A percentile compares a stretch with the other conserved stretches of the same genome.
These are phyloP conservation scores for Chimonanthus praecox DNA, from an alignment of 164 flowering plant species.

Conservation along the genomic window DNA sequence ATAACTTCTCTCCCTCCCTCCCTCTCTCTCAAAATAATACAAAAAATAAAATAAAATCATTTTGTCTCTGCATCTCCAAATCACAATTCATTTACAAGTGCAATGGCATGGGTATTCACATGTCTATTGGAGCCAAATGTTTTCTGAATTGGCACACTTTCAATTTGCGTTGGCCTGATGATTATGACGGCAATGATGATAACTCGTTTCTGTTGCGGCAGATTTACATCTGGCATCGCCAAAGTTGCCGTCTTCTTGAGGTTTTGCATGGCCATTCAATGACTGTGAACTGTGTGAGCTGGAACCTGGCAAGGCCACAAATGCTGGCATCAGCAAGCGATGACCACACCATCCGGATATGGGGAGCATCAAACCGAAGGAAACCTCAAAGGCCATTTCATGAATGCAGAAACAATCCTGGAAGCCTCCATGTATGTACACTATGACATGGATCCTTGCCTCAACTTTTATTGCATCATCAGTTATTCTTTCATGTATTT, in stretches of 20 bases:
- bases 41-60: no score
- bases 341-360: conserved; percentile 82
- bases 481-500: conserved; percentile 7
- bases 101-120: no score
- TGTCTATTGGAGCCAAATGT: no score
- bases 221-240: conserved; percentile 88
- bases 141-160: no score
- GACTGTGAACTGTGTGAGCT: conserved; percentile 91
- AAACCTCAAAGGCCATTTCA: conserved; percentile 4
- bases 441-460: not conserved
- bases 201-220: conserved; percentile 14
- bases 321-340: conserved; percentile 96
- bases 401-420: not conserved
- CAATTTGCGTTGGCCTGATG: no score
- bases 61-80: no score
- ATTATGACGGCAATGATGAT: no score
- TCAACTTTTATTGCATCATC: not conserved
- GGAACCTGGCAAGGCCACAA: conserved; percentile 67
- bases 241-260: conserved; percentile 48
- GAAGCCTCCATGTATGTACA: not conserved
- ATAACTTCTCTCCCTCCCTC: no score
- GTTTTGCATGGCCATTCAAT: conserved; percentile 60
- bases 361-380: conserved; percentile 54
- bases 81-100: no score
- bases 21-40: no score